A percentile compares a stretch with the other conserved stretches of the same genome.
phyloP scores from a whole-genome alignment of 495 filamentous ascomycete genomes.

The Aspergillus bridgeri region DNA sequence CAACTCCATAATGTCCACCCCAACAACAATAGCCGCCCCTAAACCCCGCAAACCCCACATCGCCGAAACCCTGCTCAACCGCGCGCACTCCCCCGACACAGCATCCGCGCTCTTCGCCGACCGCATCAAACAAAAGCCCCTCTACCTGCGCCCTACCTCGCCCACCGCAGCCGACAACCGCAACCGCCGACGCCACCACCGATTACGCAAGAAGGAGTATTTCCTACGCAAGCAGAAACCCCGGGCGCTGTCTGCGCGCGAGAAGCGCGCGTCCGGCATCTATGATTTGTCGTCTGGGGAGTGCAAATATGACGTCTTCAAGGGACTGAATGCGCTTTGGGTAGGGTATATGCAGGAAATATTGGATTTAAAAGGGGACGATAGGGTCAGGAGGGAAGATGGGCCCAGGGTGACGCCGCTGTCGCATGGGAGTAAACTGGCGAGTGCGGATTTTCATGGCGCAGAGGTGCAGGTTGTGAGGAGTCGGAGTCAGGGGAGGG shows the following conservation, averaged over 20 bases:
- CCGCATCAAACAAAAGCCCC: slow-evolving; percentile 76
- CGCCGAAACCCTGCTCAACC: slow-evolving; percentile 64
- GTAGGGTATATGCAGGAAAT: slow-evolving; percentile 76
- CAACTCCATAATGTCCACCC: not conserved
- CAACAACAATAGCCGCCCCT: slow-evolving; percentile 25
- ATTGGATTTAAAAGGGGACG: slow-evolving; percentile 45
- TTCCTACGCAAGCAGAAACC: slow-evolving; percentile 61
- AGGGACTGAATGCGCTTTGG: slow-evolving; percentile 76
- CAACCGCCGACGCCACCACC: slow-evolving; percentile 55
- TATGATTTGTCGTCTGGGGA: slow-evolving; percentile 67
- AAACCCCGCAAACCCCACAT: slow-evolving; percentile 44
- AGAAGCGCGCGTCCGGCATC: slow-evolving; percentile 69
- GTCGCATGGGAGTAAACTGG: slow-evolving; percentile 63
- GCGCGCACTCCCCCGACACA: slow-evolving; percentile 69
- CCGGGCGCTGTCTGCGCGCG: slow-evolving; percentile 71
- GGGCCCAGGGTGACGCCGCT: slow-evolving; percentile 46
- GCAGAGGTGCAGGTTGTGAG: slow-evolving; percentile 80
- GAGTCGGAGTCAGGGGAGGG: slow-evolving; percentile 72
- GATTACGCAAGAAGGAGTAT: slow-evolving; percentile 53
- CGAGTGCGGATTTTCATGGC: slow-evolving; percentile 86
- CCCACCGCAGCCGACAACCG: slow-evolving; percentile 61
- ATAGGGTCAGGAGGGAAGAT: not conserved
- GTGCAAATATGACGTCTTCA: slow-evolving; percentile 73
- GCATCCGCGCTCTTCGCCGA: slow-evolving; percentile 70
- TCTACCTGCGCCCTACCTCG: slow-evolving; percentile 71